Conservation (phyloP, 2,329 filamentous ascomycete genomes). For the Penicillium sp. region DNA sequence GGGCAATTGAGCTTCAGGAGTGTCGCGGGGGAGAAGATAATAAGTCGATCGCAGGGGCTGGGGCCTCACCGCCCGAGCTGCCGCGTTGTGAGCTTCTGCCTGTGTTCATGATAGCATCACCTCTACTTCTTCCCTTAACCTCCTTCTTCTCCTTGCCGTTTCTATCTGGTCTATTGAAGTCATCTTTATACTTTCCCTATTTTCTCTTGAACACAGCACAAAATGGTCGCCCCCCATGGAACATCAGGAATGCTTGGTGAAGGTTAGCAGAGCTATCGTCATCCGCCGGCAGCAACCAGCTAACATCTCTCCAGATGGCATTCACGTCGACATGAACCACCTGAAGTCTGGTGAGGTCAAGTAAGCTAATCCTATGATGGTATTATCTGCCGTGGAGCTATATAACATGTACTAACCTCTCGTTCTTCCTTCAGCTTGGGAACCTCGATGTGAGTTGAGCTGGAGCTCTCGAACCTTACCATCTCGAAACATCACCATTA, state of each 20-base stretch:
- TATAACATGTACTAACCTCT: constrained; percentile 33
- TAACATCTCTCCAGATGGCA: constrained; percentile 70
- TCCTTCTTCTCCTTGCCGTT: constrained; percentile 7
- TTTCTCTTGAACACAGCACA: constrained; percentile 15
- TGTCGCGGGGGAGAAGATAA: constrained; percentile 18
- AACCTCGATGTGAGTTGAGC: constrained; percentile 80
- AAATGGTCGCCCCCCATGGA: constrained; percentile 44
- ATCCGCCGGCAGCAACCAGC: constrained; percentile 21
- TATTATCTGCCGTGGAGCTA: background rate
- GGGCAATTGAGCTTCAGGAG: constrained; percentile 13
- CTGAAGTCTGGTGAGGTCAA: constrained; percentile 99
- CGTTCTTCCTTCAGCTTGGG: constrained; percentile 64
- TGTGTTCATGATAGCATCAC: constrained; percentile 25
- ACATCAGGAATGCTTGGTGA: constrained; percentile 47
- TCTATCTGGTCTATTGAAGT: constrained; percentile 5
- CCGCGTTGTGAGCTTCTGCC: constrained; percentile 35
- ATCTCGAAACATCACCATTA: constrained; percentile 27
- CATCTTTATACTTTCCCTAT: background rate
- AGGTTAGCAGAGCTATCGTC: constrained; percentile 35
- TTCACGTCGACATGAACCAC: constrained; percentile 98
- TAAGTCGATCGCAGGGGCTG: constrained; percentile 13
- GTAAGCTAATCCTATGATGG: constrained; percentile 55
- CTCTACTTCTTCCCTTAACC: constrained; percentile 9
- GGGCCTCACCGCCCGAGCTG: constrained; percentile 26
- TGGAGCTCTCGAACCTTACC: constrained; percentile 15